These are phyloP conservation scores for Daldinia caldariorum DNA, from an alignment of 495 filamentous ascomycete species.

Conservation along the genomic window DNA sequence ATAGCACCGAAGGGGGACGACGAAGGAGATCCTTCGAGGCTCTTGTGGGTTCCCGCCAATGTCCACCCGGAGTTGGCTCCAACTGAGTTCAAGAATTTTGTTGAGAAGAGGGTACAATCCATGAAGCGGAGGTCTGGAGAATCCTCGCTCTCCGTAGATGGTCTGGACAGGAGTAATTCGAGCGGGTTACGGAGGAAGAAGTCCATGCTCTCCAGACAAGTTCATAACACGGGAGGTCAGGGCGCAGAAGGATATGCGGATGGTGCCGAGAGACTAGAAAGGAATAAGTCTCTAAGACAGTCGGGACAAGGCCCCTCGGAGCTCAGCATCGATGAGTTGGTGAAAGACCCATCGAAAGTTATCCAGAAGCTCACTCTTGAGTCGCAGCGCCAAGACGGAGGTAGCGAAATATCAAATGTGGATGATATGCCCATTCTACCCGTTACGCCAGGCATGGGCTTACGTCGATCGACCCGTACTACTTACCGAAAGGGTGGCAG, in stretches of 20 bases:
- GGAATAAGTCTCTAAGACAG: constrained; percentile 71
- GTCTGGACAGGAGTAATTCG: constrained; percentile 67
- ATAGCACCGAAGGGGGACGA: constrained; percentile 78
- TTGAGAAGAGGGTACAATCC: constrained; percentile 89
- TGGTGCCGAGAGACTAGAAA: constrained; percentile 84
- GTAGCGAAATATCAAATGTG: constrained; percentile 57
- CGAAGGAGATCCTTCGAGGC: constrained; percentile 85
- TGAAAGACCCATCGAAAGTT: constrained; percentile 79
- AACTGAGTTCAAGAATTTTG: constrained; percentile 94
- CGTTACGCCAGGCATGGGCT: constrained; percentile 74
- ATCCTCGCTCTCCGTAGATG: constrained; percentile 69
- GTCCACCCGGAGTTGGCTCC: constrained; percentile 95
- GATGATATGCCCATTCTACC: constrained; percentile 92
- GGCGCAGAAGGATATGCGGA: constrained; percentile 77
- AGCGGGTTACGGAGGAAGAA: constrained; percentile 83
- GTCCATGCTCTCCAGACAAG: constrained; percentile 93
- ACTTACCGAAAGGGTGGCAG: constrained; percentile 88
- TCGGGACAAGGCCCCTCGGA: constrained; percentile 58
- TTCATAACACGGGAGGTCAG: constrained; percentile 74
- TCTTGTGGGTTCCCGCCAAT: constrained; percentile 96
- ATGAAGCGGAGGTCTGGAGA: constrained; percentile 88
- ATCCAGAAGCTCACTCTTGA: constrained; percentile 71
- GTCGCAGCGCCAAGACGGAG: constrained; percentile 46
- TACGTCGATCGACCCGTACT: constrained; percentile 90
- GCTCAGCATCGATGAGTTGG: constrained; percentile 76